phyloP scores from a whole-genome alignment of 208 protist genomes.

The Wallacemonas rigidus region DNA sequence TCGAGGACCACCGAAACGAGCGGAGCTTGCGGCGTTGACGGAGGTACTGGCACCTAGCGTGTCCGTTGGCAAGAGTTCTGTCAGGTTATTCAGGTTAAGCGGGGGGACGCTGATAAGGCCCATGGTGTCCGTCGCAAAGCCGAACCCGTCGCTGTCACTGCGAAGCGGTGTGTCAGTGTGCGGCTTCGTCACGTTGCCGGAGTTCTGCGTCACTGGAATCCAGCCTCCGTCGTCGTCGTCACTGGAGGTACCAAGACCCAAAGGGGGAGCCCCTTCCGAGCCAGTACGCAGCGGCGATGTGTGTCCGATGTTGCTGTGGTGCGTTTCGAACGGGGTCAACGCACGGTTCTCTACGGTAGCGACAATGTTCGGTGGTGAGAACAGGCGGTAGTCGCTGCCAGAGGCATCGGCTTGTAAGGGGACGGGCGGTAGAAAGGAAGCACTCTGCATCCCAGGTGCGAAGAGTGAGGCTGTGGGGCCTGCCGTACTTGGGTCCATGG shows the following conservation, averaged over 20 bases:
- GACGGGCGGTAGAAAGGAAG: neutral
- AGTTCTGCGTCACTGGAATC: constrained; percentile 8
- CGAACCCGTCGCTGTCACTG: constrained; percentile 1
- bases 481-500: neutral
- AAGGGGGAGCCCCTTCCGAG: neutral
- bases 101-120: neutral
- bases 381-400: neutral
- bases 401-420: neutral
- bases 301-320: neutral
- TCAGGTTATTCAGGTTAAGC: constrained; percentile 13
- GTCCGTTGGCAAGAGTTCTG: constrained; percentile 1
- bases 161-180: neutral
- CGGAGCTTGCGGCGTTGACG: constrained; percentile 8
- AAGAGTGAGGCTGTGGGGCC: neutral
- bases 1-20: constrained; percentile 1
- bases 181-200: constrained; percentile 8
- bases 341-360: constrained; percentile 14
- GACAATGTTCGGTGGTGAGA: constrained; percentile 4
- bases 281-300: neutral
- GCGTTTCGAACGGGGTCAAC: neutral
- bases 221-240: neutral
- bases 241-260: neutral
- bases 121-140: neutral
- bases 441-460: neutral
- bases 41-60: neutral